Percentiles rank a stretch among this genome's conserved stretches.
Conservation (phyloP, 805 yeast genomes). For the Candida methanosorbosa region DNA sequence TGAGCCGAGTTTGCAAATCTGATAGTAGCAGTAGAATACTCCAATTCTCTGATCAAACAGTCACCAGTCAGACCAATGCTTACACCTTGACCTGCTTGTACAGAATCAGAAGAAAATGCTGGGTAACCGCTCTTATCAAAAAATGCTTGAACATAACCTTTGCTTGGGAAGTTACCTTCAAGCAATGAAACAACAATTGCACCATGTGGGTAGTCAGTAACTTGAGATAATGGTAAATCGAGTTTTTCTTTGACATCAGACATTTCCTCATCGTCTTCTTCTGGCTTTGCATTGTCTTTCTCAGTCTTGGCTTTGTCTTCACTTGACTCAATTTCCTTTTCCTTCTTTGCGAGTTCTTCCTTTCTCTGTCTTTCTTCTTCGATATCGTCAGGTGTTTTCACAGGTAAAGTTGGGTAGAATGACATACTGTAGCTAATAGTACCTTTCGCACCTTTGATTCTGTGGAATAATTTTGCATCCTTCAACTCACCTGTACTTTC, state of each 20-base stretch:
- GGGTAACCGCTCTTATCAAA: conserved; percentile 71
- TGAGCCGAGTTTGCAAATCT: conserved; percentile 50
- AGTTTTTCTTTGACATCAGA: conserved; percentile 32
- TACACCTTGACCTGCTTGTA: conserved; percentile 31
- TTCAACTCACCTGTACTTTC: conserved; percentile 51
- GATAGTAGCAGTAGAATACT: conserved; percentile 58
- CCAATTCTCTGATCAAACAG: conserved; percentile 67
- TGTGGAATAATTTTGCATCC: conserved; percentile 50
- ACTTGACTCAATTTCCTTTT: conserved; percentile 9
- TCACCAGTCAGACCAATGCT: conserved; percentile 51
- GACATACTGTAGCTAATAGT: conserved; percentile 61
- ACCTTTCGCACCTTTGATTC: conserved; percentile 82
- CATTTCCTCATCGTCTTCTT: conserved; percentile 28
- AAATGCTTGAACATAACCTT: conserved; percentile 61
- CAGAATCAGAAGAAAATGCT: conserved; percentile 46
- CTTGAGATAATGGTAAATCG: conserved; percentile 49
- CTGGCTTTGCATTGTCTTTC: conserved; percentile 8
- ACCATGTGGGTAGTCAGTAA: conserved; percentile 60
- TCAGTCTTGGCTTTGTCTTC: conserved; percentile 5
- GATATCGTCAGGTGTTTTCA: conserved; percentile 68
- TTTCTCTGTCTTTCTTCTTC: conserved; percentile 38
- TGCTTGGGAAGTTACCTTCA: conserved; percentile 49
- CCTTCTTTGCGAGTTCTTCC: conserved; percentile 23
- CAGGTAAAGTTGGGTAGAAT: conserved; percentile 78
- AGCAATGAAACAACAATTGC: conserved; percentile 60